Conservation (phyloP, 257 asterid species). For the Nicotiana tabacum region DNA sequence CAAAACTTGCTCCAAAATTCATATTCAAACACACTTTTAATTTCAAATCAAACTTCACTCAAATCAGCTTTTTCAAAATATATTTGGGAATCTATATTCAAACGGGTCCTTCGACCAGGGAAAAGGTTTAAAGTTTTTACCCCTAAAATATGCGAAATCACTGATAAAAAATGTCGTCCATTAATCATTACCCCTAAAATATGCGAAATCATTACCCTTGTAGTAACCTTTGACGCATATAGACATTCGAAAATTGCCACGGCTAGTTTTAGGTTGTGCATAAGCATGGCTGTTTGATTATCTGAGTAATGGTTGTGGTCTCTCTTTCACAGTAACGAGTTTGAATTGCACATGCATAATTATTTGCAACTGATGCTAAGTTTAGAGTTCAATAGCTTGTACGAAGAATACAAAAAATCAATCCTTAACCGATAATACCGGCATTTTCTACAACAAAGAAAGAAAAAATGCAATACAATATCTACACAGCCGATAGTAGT, state of each 20-base stretch:
- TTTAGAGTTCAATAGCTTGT: background rate
- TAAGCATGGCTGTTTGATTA: background rate
- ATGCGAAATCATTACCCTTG: too few relatives aligned
- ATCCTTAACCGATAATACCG: background rate
- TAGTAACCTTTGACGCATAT: too few relatives aligned
- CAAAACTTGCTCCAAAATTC: too few relatives aligned
- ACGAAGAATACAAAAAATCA: background rate
- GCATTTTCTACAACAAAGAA: background rate
- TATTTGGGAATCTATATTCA: too few relatives aligned
- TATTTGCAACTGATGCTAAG: background rate
- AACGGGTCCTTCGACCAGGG: too few relatives aligned
- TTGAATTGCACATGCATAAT: background rate
- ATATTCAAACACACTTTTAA: too few relatives aligned
- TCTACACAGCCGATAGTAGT: slow-evolving; percentile 33
- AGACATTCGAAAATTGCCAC: background rate
- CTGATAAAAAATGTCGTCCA: too few relatives aligned
- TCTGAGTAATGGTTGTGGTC: background rate
- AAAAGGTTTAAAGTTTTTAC: too few relatives aligned
- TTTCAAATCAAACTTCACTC: too few relatives aligned
- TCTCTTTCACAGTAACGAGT: background rate
- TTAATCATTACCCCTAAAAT: too few relatives aligned
- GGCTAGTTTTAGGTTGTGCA: background rate
- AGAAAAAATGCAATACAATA: background rate
- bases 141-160: too few relatives aligned
- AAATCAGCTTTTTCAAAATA: too few relatives aligned